A percentile compares a stretch with the other conserved stretches of the same genome.
These are phyloP conservation scores for Alternaria solani DNA, from an alignment of 2,329 filamentous ascomycete genomes.

Conservation along the genomic window DNA sequence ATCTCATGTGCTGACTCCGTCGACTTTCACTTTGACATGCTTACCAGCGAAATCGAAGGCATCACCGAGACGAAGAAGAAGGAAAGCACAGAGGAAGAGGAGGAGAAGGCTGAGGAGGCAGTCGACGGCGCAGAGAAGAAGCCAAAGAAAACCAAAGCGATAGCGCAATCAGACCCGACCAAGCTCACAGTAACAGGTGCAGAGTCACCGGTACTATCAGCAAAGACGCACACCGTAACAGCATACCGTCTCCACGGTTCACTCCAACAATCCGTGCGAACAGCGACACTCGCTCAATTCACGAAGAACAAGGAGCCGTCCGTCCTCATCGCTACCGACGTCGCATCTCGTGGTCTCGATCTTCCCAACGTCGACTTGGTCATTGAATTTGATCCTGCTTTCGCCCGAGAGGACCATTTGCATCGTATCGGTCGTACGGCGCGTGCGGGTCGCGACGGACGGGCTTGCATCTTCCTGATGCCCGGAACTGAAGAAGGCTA, in stretches of 20 bases:
- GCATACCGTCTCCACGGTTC: conserved; percentile 92
- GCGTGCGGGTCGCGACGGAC: conserved; percentile 86
- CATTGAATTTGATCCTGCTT: conserved; percentile 94
- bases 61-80: conserved; percentile 33
- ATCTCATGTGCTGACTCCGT: conserved; percentile 97
- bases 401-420: conserved; percentile 90
- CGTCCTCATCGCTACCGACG: conserved; percentile 91
- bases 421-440: conserved; percentile 95
- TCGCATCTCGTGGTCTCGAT: conserved; percentile 93
- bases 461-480: conserved; percentile 87
- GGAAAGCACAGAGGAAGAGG: conserved; percentile 31
- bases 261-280: conserved; percentile 84
- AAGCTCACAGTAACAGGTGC: conserved; percentile 66
- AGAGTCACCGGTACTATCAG: conserved; percentile 75
- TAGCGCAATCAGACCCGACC: conserved; percentile 51
- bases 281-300: conserved; percentile 84
- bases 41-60: conserved; percentile 60
- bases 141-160: conserved; percentile 51
- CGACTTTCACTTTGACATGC: conserved; percentile 91
- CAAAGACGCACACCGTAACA: conserved; percentile 77
- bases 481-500: conserved; percentile 94
- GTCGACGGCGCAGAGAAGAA: conserved; percentile 24
- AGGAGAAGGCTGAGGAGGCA: conserved; percentile 28
- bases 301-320: conserved; percentile 75
- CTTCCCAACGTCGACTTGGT: conserved; percentile 94